Evolutionary conservation across 495 filamentous ascomycete genomes (phyloP), one percentile per base, ranked within the genome.

Genomic region (Thermochaetoides thermophila): DNA sequence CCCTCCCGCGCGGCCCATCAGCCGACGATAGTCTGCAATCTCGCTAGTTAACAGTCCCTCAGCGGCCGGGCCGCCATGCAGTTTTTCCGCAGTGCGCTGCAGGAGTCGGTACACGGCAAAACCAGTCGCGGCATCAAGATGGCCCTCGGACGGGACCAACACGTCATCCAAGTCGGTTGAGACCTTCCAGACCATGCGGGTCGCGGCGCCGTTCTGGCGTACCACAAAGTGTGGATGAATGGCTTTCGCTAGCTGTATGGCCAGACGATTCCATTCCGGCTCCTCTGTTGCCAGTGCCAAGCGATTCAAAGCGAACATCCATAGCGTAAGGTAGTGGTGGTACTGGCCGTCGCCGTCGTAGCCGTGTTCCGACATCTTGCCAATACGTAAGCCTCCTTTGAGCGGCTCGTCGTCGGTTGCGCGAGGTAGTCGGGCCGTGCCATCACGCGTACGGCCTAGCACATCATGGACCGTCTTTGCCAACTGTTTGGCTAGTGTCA

Each of bases 291-390:
- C 74, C 8, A 66, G 27, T 0, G 66, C 52, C 24, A 76, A 56
- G 4, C 74, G 61, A 48, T 78, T 77, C 3, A 79, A 53, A 0
- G 73, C 74, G 41, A 78, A 81, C 73, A 78, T 76, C 74, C 74
- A 81, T 2, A 81, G 42, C 0, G 73, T 78, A 7, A 79, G 51
- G 43, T 77, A 81, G 38, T 79, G 74, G 34, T 78, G 72, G 31
- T 79, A 79, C 44, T 77, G 72, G 3, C 74, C 74, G 46, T 79
- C 76, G 12, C 63, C 55, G 31, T 79, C 75, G 1, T 55, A 39
- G 1, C 73, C 74, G 9, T 31, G 31, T 0, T 52, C 69, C 16
- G 64, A 55, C 5, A 56, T 34, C 48, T 78, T 79, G 3, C 76
- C 75, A 27, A 78, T 79, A 1, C 76, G 63, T 10, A 81, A 51